Evolutionary conservation across 2,329 filamentous ascomycete species (phyloP).

Genomic region (Aspergillus tubingensis): DNA sequence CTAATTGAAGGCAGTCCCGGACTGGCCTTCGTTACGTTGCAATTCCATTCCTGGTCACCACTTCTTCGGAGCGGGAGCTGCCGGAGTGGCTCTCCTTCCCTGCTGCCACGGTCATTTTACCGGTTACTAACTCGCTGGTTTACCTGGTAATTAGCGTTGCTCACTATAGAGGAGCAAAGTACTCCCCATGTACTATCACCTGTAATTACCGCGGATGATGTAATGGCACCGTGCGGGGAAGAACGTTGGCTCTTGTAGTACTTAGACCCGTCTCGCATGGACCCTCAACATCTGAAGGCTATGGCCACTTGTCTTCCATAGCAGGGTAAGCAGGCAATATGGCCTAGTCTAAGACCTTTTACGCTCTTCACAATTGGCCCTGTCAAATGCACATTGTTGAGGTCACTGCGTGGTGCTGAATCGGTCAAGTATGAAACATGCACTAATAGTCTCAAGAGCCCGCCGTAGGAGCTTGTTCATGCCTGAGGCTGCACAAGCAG

Average conservation of each 20-base stretch:
- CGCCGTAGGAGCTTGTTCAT: constrained; percentile 2
- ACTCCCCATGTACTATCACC: background rate
- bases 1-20: background rate
- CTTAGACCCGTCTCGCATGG: background rate
- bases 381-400: background rate
- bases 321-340: too few relatives aligned
- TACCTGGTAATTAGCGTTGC: background rate
- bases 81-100: constrained; percentile 13
- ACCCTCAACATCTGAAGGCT: background rate
- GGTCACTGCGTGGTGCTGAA: background rate
- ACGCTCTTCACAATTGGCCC: background rate
- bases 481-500: constrained; percentile 8
- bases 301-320: too few relatives aligned
- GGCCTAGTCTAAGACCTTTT: background rate
- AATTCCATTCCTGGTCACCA: background rate
- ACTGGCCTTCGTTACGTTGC: background rate
- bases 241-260: background rate
- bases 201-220: constrained; percentile 11
- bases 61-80: constrained; percentile 15
- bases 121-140: background rate
- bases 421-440: background rate
- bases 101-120: background rate
- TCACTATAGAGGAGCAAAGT: background rate
- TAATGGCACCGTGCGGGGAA: constrained; percentile 12
- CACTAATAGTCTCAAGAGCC: background rate